Percentiles rank a stretch among this genome's conserved stretches.
phyloP scores from a whole-genome alignment of 2,329 filamentous ascomycete species.

The Nemania sp. region DNA sequence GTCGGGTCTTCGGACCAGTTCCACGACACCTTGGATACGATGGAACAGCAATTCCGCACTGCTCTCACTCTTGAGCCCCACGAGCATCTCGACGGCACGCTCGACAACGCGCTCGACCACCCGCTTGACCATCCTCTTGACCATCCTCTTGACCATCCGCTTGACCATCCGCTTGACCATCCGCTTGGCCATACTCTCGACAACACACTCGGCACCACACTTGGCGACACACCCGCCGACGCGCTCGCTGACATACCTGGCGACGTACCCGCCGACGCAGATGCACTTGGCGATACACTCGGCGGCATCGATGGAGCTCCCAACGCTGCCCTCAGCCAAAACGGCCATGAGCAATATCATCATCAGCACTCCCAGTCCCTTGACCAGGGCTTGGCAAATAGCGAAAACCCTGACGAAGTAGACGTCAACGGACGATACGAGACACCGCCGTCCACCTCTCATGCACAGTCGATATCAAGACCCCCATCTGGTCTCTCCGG shows the following conservation, averaged over 20 bases:
- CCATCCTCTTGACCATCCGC: too few species aligned
- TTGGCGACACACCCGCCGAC: constrained; percentile 27
- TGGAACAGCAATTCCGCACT: constrained; percentile 50
- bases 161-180: too few species aligned
- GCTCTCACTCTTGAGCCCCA: constrained; percentile 25
- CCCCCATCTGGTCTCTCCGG: constrained; percentile 60
- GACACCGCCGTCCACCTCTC: constrained; percentile 51
- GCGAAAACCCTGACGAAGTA: constrained; percentile 39
- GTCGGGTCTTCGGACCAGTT: constrained; percentile 57
- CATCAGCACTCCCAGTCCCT: constrained; percentile 52
- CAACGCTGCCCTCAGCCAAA: not conserved
- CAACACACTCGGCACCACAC: too few species aligned
- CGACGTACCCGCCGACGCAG: not conserved
- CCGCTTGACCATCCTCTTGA: too few species aligned
- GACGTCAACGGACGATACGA: constrained; percentile 52
- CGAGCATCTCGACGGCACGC: constrained; percentile 54
- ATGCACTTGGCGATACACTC: constrained; percentile 53
- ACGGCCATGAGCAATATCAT: constrained; percentile 43
- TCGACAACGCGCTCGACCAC: constrained; percentile 29
- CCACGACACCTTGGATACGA: constrained; percentile 56
- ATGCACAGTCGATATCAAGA: constrained; percentile 51
- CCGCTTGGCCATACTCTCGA: too few species aligned
- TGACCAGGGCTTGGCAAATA: constrained; percentile 52
- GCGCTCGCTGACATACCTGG: constrained; percentile 45
- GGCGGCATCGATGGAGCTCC: not conserved